Conservation (phyloP, 2,329 filamentous ascomycete genomes). For the Paraphoma chrysanthemicola region DNA sequence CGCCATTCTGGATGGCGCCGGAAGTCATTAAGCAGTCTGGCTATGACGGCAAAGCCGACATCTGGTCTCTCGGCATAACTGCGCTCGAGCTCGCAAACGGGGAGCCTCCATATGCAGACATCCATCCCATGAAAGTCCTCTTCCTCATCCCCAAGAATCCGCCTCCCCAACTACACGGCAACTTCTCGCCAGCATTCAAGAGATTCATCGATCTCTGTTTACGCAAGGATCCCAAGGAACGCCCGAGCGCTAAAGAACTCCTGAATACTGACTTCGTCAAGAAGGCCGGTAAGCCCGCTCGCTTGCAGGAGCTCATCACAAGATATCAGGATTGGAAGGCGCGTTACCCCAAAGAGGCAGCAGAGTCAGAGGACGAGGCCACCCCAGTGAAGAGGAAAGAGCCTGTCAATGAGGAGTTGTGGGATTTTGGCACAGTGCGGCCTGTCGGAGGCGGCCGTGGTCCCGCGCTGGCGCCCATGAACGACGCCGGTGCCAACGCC, state of each 20-base stretch:
- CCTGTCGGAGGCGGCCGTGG: constrained; percentile 64
- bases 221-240: constrained; percentile 85
- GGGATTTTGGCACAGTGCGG: constrained; percentile 97
- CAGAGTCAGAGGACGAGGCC: constrained; percentile 50
- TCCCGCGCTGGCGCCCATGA: constrained; percentile 73
- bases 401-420: constrained; percentile 81
- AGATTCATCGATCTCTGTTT: constrained; percentile 71
- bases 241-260: constrained; percentile 85
- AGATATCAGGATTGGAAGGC: constrained; percentile 86
- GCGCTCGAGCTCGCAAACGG: constrained; percentile 90
- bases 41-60: constrained; percentile 97
- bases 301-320: constrained; percentile 94
- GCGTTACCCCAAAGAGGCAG: constrained; percentile 74
- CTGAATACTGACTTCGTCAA: constrained; percentile 90
- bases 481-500: constrained; percentile 80
- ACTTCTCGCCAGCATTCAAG: constrained; percentile 58
- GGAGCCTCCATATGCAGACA: constrained; percentile 93
- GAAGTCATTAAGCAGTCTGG: constrained; percentile 99
- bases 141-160: constrained; percentile 96
- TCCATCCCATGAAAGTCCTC: constrained; percentile 97
- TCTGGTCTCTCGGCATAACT: constrained; percentile 96
- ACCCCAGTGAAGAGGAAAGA: constrained; percentile 47
- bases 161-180: constrained; percentile 72
- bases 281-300: constrained; percentile 93
- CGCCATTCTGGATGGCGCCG: constrained; percentile 99